Evolutionary conservation across 1,284 basidiomycete genomes (phyloP).

Genomic region (Ganoderma meredithae): DNA sequence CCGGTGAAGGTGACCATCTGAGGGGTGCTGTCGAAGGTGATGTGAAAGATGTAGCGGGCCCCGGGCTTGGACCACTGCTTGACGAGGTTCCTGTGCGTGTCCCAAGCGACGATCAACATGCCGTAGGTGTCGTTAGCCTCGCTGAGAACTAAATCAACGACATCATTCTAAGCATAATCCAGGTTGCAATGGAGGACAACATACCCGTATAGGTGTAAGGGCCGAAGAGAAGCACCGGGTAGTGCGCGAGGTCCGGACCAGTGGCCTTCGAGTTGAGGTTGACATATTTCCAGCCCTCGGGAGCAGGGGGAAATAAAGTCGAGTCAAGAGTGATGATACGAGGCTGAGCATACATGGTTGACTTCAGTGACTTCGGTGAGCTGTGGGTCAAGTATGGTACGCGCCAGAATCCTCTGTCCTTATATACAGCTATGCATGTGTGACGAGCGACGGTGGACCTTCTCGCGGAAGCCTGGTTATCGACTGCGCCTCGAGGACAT

Average conservation of each 20-base stretch:
- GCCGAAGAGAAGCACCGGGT: neutral
- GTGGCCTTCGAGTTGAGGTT: neutral
- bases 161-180: neutral
- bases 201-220: conserved; percentile 7
- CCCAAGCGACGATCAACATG: conserved; percentile 6
- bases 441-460: neutral
- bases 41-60: neutral
- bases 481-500: neutral
- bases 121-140: neutral
- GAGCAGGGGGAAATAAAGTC: neutral
- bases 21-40: neutral
- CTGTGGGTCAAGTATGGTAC: neutral
- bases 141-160: neutral
- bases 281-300: neutral
- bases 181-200: neutral
- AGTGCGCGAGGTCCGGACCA: neutral
- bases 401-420: neutral
- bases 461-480: neutral
- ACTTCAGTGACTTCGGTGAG: neutral
- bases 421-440: neutral
- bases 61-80: conserved; percentile 1
- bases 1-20: conserved; percentile 5
- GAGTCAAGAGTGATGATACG: conserved; percentile 1
- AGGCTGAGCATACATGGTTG: neutral
- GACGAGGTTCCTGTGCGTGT: conserved; percentile 1